phyloP scores from a whole-genome alignment of 257 asterid genomes.

The Buddleja alternifolia region DNA sequence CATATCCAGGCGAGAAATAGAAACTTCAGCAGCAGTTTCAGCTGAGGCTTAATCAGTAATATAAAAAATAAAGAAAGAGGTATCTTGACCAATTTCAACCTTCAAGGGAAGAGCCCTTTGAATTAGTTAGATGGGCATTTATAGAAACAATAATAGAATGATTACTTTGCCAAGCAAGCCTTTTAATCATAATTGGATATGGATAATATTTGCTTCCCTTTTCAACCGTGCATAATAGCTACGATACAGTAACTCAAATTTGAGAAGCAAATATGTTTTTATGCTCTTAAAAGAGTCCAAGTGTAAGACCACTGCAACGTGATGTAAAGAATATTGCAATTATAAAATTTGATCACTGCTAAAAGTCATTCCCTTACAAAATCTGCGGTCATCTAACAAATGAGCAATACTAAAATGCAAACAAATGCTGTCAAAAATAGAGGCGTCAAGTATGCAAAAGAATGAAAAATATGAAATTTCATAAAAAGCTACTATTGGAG shows the following conservation, averaged over 20 bases:
- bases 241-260: not conserved
- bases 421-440: not conserved
- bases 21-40: not conserved
- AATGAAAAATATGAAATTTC: not conserved
- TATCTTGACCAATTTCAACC: not conserved
- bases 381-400: not conserved
- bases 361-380: not conserved
- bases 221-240: no score
- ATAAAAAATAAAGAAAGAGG: constrained; percentile 1
- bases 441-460: not conserved
- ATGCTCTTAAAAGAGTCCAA: not conserved
- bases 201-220: no score
- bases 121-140: not conserved
- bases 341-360: not conserved
- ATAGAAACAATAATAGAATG: not conserved
- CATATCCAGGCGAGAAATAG: not conserved
- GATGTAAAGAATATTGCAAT: not conserved
- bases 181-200: not conserved
- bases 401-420: not conserved
- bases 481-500: no score
- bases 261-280: not conserved
- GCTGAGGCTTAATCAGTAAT: constrained; percentile 4
- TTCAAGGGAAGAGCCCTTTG: not conserved
- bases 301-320: not conserved
- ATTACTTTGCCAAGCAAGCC: not conserved